Conservation (phyloP, 2,329 filamentous ascomycete species). For the Phyllosticta ampelicida region DNA sequence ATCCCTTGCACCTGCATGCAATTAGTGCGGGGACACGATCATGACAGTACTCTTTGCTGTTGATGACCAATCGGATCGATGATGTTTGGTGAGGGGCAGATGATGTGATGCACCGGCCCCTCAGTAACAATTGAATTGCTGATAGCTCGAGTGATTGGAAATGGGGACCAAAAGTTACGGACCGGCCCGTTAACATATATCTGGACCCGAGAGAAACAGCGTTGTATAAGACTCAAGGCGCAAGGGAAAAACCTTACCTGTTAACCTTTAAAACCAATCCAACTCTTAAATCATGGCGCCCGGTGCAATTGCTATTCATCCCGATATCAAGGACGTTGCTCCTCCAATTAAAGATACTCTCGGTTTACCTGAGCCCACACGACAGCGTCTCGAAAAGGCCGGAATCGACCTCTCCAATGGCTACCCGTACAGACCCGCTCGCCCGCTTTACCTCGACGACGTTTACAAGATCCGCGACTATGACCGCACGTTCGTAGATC, state of each 20-base stretch:
- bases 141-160: not conserved
- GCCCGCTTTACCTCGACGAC: constrained; percentile 59
- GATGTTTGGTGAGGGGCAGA: constrained; percentile 8
- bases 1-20: not conserved
- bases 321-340: constrained; percentile 52
- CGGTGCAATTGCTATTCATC: constrained; percentile 40
- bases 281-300: constrained; percentile 38
- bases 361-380: constrained; percentile 47
- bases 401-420: constrained; percentile 59
- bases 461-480: constrained; percentile 53
- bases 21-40: not conserved
- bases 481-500: constrained; percentile 47
- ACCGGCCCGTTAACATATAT: not conserved
- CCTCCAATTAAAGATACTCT: constrained; percentile 54
- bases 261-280: not conserved
- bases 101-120: constrained; percentile 9
- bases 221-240: not conserved
- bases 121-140: not conserved
- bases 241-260: not conserved
- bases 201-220: not conserved
- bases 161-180: not conserved
- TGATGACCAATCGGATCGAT: constrained; percentile 6
- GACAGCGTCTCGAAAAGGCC: constrained; percentile 52
- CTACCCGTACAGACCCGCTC: constrained; percentile 59
- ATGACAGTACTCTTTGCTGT: not conserved